Evolutionary conservation across 768 basidiomycete genomes (phyloP).

Genomic region (Calvatia gigantea): DNA sequence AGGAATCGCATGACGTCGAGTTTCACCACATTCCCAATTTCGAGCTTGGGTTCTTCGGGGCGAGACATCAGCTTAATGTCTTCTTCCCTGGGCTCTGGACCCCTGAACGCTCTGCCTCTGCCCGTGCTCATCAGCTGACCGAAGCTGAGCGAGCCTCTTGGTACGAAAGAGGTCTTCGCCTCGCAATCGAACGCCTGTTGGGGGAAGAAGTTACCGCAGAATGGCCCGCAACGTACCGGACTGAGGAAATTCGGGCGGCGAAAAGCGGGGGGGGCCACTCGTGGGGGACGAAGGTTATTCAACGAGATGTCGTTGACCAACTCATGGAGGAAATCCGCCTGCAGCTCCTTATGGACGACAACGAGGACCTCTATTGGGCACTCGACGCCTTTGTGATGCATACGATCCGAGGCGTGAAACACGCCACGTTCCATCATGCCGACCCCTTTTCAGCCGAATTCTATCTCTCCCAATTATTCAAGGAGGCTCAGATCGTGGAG

Average conservation of each 20-base stretch:
- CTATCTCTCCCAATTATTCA: background rate
- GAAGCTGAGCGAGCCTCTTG: conserved; percentile 13
- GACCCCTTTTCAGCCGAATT: background rate
- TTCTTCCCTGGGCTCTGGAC: conserved; percentile 24
- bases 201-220: conserved; percentile 12
- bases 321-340: conserved; percentile 18
- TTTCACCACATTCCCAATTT: background rate
- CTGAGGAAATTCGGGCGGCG: conserved; percentile 20
- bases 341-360: background rate
- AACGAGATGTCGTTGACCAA: background rate
- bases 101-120: background rate
- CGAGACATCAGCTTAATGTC: conserved; percentile 3
- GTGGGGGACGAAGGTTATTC: conserved; percentile 18
- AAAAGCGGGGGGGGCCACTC: conserved; percentile 14
- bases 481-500: background rate
- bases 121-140: background rate
- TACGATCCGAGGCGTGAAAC: conserved; percentile 25
- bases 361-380: conserved; percentile 15
- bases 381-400: conserved; percentile 23
- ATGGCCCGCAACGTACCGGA: conserved; percentile 22
- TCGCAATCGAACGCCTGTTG: conserved; percentile 15
- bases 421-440: conserved; percentile 13
- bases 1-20: background rate
- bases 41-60: background rate
- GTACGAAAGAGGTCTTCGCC: conserved; percentile 23